These are phyloP conservation scores for Eucalyptus caleyi DNA, from an alignment of 345 rosid genomes.

Conservation along the genomic window DNA sequence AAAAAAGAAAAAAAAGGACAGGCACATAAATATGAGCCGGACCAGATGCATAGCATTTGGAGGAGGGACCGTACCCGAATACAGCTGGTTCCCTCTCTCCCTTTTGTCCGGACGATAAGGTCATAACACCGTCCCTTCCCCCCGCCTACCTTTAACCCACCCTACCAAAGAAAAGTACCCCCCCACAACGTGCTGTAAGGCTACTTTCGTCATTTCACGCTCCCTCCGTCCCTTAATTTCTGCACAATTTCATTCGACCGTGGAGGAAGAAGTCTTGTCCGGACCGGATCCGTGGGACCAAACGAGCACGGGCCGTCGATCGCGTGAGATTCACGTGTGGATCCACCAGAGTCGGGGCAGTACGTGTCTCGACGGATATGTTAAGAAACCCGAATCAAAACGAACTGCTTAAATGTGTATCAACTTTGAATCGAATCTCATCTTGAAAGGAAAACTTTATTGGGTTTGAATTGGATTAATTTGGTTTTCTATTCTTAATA, in stretches of 20 bases:
- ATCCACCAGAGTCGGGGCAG: no score
- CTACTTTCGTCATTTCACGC: not conserved
- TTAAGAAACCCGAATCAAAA: no score
- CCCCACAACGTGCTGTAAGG: not conserved
- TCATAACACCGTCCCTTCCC: not conserved
- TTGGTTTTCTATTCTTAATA: no score
- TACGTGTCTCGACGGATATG: not conserved
- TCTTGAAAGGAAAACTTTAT: fast-evolving
- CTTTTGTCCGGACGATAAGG: not conserved
- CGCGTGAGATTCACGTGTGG: not conserved
- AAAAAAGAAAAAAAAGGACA: not conserved
- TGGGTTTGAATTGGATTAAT: no score
- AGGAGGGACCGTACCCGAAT: not conserved
- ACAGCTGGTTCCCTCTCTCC: not conserved
- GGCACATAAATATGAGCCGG: not conserved
- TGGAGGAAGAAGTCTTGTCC: not conserved
- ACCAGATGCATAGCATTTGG: not conserved
- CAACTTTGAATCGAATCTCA: no score
- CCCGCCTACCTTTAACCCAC: not conserved
- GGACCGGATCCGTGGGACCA: not conserved
- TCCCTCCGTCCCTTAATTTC: not conserved
- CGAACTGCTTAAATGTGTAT: fast-evolving
- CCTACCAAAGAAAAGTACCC: not conserved
- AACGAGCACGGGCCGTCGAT: not conserved
- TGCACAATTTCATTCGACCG: not conserved